These are phyloP conservation scores for Fraxinus pennsylvanica DNA, from an alignment of 257 asterid species.

Conservation along the genomic window DNA sequence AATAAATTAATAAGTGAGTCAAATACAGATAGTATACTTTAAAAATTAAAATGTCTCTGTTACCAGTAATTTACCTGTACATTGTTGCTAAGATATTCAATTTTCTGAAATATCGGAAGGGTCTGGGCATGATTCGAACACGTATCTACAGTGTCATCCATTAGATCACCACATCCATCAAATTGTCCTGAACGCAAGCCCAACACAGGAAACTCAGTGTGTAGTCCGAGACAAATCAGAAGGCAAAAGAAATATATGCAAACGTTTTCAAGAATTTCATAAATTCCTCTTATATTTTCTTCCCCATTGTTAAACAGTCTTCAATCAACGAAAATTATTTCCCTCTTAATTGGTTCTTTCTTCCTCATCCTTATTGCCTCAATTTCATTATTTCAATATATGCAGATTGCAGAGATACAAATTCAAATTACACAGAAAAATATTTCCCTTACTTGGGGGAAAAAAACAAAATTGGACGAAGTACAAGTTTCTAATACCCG, in stretches of 20 bases:
- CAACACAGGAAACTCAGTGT: conserved; percentile 22
- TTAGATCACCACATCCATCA: conserved; percentile 40
- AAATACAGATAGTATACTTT: not conserved
- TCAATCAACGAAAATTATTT: not conserved
- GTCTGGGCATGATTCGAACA: conserved; percentile 46
- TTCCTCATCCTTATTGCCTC: not conserved
- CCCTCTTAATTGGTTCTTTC: not conserved
- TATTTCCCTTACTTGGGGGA: not conserved
- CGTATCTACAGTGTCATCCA: conserved; percentile 40
- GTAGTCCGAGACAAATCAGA: not conserved
- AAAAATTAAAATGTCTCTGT: not conserved
- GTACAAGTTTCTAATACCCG: not conserved
- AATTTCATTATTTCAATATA: not conserved
- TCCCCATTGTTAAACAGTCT: not conserved
- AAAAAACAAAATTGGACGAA: not conserved
- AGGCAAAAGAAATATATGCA: not conserved
- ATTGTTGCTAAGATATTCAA: conserved; percentile 54
- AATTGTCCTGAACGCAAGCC: conserved; percentile 39
- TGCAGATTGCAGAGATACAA: not conserved
- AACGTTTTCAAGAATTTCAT: conserved; percentile 1
- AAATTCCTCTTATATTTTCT: not conserved
- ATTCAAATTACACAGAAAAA: not conserved
- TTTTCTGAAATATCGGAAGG: conserved; percentile 57
- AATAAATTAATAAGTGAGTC: conserved; percentile 19
- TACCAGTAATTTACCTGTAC: conserved; percentile 47